Evolutionary conservation across 163 green algal species (phyloP).

Genomic region (Chloromonas sp.): DNA sequence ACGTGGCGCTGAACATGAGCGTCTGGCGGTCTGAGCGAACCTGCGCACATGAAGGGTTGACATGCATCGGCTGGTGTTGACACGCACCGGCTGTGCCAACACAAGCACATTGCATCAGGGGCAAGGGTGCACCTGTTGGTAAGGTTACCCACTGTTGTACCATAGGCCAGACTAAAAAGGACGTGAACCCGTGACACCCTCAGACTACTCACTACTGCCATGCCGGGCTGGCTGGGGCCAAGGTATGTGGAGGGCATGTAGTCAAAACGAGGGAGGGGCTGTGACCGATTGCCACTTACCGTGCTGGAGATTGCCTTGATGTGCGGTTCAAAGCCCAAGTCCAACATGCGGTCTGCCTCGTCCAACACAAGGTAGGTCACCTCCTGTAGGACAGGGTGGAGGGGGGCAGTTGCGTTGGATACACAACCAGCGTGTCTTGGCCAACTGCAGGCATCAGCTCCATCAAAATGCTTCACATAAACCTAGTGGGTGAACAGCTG

Average conservation of each 20-base stretch:
- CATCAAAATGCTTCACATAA: not conserved
- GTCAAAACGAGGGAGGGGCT: not conserved
- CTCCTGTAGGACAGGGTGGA: conserved; percentile 38
- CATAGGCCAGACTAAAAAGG: too few species aligned
- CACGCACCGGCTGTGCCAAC: not conserved
- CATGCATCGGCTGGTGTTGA: not conserved
- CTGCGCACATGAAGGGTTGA: not conserved
- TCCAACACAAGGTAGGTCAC: conserved; percentile 90
- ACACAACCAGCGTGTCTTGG: not conserved
- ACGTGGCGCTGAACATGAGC: conserved; percentile 95
- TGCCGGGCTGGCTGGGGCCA: not conserved
- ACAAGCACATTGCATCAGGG: not conserved
- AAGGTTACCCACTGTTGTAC: too few species aligned
- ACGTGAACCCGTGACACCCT: too few species aligned
- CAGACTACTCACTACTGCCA: not conserved
- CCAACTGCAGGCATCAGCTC: not conserved
- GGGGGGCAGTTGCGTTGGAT: not conserved
- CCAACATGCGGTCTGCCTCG: conserved; percentile 95
- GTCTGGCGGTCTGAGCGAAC: conserved; percentile 84
- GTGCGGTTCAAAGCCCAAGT: conserved; percentile 91
- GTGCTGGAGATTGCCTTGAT: conserved; percentile 66
- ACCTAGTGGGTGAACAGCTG: not conserved
- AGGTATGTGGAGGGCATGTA: not conserved
- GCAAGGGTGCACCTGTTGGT: too few species aligned
- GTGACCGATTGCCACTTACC: not conserved